phyloP scores from a whole-genome alignment of 1,284 basidiomycete genomes.

The Malassezia slooffiae region DNA sequence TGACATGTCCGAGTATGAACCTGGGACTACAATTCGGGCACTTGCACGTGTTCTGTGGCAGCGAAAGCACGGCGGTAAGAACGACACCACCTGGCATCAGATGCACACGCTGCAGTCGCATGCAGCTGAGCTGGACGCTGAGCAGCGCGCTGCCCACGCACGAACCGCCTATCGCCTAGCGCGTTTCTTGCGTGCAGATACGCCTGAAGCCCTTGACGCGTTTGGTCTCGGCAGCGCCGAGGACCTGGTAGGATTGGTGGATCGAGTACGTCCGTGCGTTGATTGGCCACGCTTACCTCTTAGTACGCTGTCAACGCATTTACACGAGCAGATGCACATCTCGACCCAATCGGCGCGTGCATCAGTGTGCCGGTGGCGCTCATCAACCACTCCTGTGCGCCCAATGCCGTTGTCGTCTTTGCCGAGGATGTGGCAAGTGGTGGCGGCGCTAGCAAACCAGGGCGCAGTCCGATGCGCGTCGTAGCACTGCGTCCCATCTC shows the following conservation, averaged over 20 bases:
- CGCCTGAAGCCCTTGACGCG: constrained; percentile 54
- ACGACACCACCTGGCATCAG: background rate
- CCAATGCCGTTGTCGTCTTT: constrained; percentile 81
- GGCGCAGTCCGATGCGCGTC: constrained; percentile 53
- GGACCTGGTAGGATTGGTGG: constrained; percentile 59
- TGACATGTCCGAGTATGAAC: background rate
- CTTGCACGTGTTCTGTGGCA: constrained; percentile 14
- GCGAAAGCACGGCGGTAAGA: constrained; percentile 1
- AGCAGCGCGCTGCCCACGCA: constrained; percentile 57
- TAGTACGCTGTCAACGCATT: constrained; percentile 82
- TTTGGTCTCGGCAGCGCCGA: constrained; percentile 55
- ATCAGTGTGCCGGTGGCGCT: constrained; percentile 68
- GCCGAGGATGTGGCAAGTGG: constrained; percentile 49
- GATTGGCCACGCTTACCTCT: too few relatives aligned
- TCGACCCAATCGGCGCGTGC: constrained; percentile 64
- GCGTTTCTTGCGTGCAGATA: constrained; percentile 45
- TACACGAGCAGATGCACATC: constrained; percentile 55
- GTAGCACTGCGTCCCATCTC: constrained; percentile 43
- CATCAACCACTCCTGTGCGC: constrained; percentile 80
- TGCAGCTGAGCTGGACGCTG: constrained; percentile 38
- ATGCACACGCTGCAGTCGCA: constrained; percentile 12
- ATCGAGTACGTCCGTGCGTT: too few relatives aligned
- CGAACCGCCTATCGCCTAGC: constrained; percentile 60
- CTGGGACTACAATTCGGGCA: constrained; percentile 8
- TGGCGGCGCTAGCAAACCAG: constrained; percentile 14